A percentile compares a stretch with the other conserved stretches of the same genome.
Conservation (phyloP, 441 rosid genomes). For the Theobroma grandiflorum region DNA sequence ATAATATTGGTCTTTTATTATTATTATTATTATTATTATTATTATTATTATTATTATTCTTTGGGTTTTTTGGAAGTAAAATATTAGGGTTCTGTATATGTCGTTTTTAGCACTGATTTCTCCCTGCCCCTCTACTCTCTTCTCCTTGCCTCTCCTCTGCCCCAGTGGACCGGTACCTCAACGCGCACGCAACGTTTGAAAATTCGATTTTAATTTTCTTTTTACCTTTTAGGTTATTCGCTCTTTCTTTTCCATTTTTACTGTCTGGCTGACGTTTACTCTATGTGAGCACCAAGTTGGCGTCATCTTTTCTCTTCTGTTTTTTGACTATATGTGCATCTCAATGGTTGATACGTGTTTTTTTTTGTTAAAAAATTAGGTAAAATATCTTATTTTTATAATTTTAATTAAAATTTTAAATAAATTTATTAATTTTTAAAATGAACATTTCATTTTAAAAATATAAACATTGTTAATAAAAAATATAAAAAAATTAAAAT, state of each 20-base stretch:
- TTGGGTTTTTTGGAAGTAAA: not conserved
- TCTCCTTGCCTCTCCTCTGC: not conserved
- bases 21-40: not conserved
- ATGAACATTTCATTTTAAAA: no score
- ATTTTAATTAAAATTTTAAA: no score
- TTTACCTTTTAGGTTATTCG: not conserved
- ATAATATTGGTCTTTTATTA: not conserved
- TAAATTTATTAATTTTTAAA: no score
- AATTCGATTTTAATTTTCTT: not conserved
- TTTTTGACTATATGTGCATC: not conserved
- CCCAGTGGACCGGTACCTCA: constrained; percentile 24
- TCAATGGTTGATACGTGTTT: no score
- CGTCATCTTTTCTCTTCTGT: not conserved
- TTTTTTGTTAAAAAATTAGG: no score
- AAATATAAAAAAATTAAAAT: no score
- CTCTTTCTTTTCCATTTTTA: not conserved
- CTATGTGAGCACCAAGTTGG: not conserved
- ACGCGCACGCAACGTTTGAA: constrained; percentile 41
- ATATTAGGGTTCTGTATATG: not conserved
- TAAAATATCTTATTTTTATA: no score
- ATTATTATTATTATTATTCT: not conserved
- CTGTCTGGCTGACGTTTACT: constrained; percentile 18
- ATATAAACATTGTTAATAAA: no score
- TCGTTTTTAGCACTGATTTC: constrained; percentile 4
- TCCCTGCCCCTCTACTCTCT: not conserved